A percentile compares a stretch with the other conserved stretches of the same genome.
phyloP scores from a whole-genome alignment of 2,329 filamentous ascomycete genomes.

The Penicillium sp. region DNA sequence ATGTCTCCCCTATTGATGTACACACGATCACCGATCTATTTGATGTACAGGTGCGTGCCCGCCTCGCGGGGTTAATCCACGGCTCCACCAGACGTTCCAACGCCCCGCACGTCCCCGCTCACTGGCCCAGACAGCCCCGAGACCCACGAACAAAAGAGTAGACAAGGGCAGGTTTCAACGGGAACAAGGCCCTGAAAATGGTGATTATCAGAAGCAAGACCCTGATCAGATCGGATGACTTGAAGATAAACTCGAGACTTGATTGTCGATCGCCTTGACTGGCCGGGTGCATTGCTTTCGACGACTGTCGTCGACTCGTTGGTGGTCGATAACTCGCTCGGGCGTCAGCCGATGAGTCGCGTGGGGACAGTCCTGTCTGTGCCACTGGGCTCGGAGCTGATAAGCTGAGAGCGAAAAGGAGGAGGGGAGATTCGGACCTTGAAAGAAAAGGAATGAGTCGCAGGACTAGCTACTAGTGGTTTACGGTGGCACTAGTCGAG shows the following conservation, averaged over 20 bases:
- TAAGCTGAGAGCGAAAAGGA: background rate
- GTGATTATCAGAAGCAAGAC: too few relatives aligned
- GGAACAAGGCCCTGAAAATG: too few relatives aligned
- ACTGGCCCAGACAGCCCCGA: background rate
- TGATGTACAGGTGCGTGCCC: too few relatives aligned
- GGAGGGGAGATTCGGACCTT: background rate
- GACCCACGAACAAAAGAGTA: background rate
- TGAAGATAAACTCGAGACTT: too few relatives aligned
- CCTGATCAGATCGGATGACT: too few relatives aligned
- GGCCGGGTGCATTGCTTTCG: too few relatives aligned
- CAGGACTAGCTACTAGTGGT: background rate
- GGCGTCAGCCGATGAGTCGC: conserved; percentile 17
- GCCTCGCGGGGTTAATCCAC: background rate
- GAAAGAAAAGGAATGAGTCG: background rate
- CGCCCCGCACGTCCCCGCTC: too few relatives aligned
- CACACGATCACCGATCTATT: too few relatives aligned
- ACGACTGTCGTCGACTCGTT: background rate
- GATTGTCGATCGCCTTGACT: too few relatives aligned
- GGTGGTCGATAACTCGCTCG: background rate
- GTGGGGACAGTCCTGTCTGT: conserved; percentile 12
- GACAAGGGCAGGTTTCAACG: too few relatives aligned
- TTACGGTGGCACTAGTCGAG: background rate
- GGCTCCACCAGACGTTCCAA: background rate
- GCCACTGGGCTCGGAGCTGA: conserved; percentile 1
- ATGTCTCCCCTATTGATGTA: too few relatives aligned